Percentiles rank a stretch among this genome's conserved stretches.
phyloP scores from a whole-genome alignment of 83 land plant genomes.

The Isoetes engelmannii region DNA sequence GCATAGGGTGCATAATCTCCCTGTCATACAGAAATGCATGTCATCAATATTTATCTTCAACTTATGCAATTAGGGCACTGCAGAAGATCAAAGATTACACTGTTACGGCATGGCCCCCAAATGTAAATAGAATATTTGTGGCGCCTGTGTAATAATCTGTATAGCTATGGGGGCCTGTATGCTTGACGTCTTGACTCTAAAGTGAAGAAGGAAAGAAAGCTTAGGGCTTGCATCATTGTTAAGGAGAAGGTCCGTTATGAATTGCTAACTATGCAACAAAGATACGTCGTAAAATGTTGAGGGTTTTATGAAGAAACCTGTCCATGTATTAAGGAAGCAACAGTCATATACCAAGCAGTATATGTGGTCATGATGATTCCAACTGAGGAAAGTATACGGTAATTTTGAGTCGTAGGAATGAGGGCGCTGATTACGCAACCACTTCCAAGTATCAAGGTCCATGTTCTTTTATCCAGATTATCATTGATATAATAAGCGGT shows the following conservation, averaged over 20 bases:
- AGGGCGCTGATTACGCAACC: not conserved
- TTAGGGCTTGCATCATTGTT: too few species aligned
- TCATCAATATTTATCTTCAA: too few species aligned
- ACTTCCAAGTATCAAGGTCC: not conserved
- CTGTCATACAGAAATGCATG: not conserved
- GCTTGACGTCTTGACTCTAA: constrained; percentile 36
- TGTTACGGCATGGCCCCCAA: constrained; percentile 93
- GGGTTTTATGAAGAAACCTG: not conserved
- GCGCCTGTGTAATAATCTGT: constrained; percentile 83
- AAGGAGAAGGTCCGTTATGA: too few species aligned
- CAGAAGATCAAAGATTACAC: constrained; percentile 36
- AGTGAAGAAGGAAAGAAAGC: too few species aligned
- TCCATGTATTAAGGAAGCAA: not conserved
- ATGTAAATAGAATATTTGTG: constrained; percentile 79
- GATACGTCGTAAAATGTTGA: too few species aligned
- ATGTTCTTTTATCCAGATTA: not conserved
- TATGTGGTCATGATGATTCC: not conserved
- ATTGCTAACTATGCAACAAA: too few species aligned
- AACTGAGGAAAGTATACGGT: not conserved
- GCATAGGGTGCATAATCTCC: constrained; percentile 1
- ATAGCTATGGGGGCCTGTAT: constrained; percentile 50
- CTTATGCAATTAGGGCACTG: too few species aligned
- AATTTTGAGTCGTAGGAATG: not conserved
- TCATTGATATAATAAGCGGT: constrained; percentile 1
- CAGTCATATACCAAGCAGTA: constrained; percentile 1